phyloP scores from a whole-genome alignment of 768 basidiomycete genomes.

The Suillus brevipes region DNA sequence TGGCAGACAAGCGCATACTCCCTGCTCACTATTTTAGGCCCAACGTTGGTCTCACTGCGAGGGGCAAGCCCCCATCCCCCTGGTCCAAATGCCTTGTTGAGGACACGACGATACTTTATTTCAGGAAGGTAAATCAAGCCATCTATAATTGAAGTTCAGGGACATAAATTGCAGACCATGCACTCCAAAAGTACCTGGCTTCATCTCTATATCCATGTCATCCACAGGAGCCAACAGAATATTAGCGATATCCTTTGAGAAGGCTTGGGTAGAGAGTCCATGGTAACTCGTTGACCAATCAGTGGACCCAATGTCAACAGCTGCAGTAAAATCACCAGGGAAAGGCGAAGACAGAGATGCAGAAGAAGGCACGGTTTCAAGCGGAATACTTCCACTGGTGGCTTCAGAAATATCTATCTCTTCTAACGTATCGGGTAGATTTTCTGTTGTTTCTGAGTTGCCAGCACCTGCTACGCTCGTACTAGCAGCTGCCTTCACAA shows the following conservation, averaged over 20 bases:
- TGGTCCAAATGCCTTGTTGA: slow-evolving; percentile 94
- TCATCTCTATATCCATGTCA: slow-evolving; percentile 84
- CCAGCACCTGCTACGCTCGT: slow-evolving; percentile 26
- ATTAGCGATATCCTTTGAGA: slow-evolving; percentile 71
- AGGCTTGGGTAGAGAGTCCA: slow-evolving; percentile 77
- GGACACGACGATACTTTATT: slow-evolving; percentile 90
- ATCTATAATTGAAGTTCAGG: slow-evolving; percentile 46
- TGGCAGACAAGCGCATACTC: slow-evolving; percentile 95
- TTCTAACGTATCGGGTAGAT: slow-evolving; percentile 22
- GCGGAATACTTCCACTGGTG: slow-evolving; percentile 16
- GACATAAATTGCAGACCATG: background rate
- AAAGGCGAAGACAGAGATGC: slow-evolving; percentile 21
- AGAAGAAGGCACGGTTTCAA: slow-evolving; percentile 18
- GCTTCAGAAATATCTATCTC: slow-evolving; percentile 18
- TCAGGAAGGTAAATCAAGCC: slow-evolving; percentile 94
- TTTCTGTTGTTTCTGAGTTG: slow-evolving; percentile 22
- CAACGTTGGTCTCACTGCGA: slow-evolving; percentile 86
- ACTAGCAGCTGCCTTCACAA: slow-evolving; percentile 33
- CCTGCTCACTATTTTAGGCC: slow-evolving; percentile 82
- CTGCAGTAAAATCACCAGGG: slow-evolving; percentile 28
- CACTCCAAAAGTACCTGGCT: slow-evolving; percentile 66
- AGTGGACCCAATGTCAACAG: slow-evolving; percentile 32
- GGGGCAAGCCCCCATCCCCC: slow-evolving; percentile 98
- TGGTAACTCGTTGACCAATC: slow-evolving; percentile 92
- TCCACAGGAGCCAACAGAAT: slow-evolving; percentile 74